Evolutionary conservation across 352 stramenopile genomes (phyloP).

Genomic region (Pythium coloratum): DNA sequence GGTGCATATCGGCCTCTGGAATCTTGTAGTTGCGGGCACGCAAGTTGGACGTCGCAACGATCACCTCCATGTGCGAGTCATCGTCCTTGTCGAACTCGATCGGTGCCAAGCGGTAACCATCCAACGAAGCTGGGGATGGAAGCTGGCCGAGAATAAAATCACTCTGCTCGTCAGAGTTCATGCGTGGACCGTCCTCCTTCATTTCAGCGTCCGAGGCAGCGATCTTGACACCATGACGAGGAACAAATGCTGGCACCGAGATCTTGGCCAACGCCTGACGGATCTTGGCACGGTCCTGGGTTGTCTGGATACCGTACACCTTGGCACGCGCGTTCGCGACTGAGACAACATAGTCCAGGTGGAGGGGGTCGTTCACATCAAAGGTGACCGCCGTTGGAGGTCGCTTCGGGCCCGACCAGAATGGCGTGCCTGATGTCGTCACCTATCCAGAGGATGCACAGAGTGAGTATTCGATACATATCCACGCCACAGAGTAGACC

Average conservation of each 20-base stretch:
- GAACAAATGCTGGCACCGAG: conserved; percentile 92
- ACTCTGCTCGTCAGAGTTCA: conserved; percentile 77
- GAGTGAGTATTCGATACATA: conserved; percentile 5
- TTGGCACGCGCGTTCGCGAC: conserved; percentile 94
- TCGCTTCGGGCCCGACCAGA: conserved; percentile 98
- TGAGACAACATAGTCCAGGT: conserved; percentile 96
- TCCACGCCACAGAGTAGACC: not conserved
- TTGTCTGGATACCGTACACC: conserved; percentile 92
- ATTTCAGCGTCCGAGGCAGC: conserved; percentile 97
- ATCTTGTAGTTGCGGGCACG: conserved; percentile 98
- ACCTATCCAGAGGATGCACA: conserved; percentile 54
- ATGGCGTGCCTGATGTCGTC: conserved; percentile 95
- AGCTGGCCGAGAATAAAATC: conserved; percentile 82
- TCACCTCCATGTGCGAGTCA: conserved; percentile 97
- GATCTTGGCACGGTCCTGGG: conserved; percentile 63
- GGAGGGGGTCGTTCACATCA: conserved; percentile 86
- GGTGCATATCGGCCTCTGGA: conserved; percentile 96
- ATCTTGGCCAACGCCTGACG: conserved; percentile 78
- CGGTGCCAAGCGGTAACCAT: conserved; percentile 89
- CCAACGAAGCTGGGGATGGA: conserved; percentile 77
- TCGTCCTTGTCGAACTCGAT: conserved; percentile 99
- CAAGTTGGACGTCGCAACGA: conserved; percentile 97
- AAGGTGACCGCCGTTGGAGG: conserved; percentile 95
- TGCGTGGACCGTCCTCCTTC: conserved; percentile 74
- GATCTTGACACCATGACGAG: conserved; percentile 97